Conservation (phyloP, 768 basidiomycete species). For the Tylopilus balloui region DNA sequence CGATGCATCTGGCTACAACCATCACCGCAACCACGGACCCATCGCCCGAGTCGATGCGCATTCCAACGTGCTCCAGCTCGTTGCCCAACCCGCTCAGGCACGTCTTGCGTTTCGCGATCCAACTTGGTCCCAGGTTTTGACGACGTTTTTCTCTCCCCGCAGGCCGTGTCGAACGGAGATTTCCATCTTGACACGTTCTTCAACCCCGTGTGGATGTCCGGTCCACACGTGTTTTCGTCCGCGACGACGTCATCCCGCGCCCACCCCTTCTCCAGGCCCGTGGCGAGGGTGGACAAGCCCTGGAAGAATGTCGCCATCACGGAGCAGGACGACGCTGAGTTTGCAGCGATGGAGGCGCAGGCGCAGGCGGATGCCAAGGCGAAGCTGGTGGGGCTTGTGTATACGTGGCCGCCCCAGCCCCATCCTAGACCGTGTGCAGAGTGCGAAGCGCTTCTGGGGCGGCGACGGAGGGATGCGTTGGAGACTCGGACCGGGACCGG, state of each 20-base stretch:
- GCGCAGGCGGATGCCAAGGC: neutral
- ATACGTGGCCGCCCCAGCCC: slow-evolving; percentile 24
- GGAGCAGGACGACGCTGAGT: slow-evolving; percentile 25
- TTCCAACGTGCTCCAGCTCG: neutral
- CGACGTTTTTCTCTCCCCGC: neutral
- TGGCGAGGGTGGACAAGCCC: slow-evolving; percentile 10
- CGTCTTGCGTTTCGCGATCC: neutral
- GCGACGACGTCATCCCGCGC: neutral
- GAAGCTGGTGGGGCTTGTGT: slow-evolving; percentile 7
- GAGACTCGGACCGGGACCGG: neutral
- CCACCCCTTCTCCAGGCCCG: neutral
- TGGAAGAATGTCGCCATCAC: slow-evolving; percentile 31
- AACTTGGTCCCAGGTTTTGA: neutral
- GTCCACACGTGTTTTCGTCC: slow-evolving; percentile 23
- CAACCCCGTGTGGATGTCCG: slow-evolving; percentile 35
- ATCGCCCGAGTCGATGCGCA: neutral
- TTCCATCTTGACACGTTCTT: slow-evolving; percentile 49
- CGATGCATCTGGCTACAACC: neutral
- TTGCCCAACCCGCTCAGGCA: slow-evolving; percentile 2
- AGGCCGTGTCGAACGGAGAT: slow-evolving; percentile 29
- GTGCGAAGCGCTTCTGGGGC: slow-evolving; percentile 1
- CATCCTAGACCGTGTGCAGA: neutral
- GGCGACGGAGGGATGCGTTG: neutral
- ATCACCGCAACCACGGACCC: neutral
- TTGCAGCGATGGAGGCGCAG: neutral